Evolutionary conservation across 148 eudicot genomes (phyloP), one percentile per base, ranked within the genome.

Genomic region (Rhododendron griersonianum): DNA sequence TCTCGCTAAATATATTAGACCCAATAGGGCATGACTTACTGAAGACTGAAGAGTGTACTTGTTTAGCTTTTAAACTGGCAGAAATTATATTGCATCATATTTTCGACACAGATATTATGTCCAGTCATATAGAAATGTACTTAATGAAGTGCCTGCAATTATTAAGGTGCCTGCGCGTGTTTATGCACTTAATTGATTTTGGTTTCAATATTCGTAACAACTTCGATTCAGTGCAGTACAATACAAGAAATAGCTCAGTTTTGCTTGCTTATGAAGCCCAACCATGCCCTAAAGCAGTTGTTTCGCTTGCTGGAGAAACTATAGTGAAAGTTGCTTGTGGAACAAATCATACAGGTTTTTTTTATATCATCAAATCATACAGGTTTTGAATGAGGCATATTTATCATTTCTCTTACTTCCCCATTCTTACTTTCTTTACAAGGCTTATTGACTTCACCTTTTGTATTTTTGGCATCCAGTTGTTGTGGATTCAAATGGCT

Each of bases 241-340:
- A 97, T 87, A 93, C 95, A 35, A 97, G 94, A 89, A 98, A 95
- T 51, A 93, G 99, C 89, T 95, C 99, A 80, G 98, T 97, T 39
- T 94, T 83, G 90, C 99, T 97, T 87, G 99, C 93, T 25, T 97
- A 97, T 89, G 98, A 93, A 89, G 92, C 98, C 85, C 99, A 97
- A 88, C 94, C 99, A 16, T 95, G 94, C 37, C 99, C 99, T 30
- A 95, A 91, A 87, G 93, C 98, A 51, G 86, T 97, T 81, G 92
- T 92, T 85, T 87, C 93, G 69, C 86, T 97, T 84, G 89, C 98
- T 73, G 95, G 90, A 83, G 95, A 97, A 87, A 95, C 95, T 37
- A 89, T 97, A 86, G 96, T 91, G 15, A 97, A 94, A 91, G 98
- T 94, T 89, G 98, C 98, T 7, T 97, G 99, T 91, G 99, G 99